Percentiles rank a stretch among this genome's conserved stretches.
phyloP scores from a whole-genome alignment of 768 basidiomycete genomes.

The Boletellus emodensis region DNA sequence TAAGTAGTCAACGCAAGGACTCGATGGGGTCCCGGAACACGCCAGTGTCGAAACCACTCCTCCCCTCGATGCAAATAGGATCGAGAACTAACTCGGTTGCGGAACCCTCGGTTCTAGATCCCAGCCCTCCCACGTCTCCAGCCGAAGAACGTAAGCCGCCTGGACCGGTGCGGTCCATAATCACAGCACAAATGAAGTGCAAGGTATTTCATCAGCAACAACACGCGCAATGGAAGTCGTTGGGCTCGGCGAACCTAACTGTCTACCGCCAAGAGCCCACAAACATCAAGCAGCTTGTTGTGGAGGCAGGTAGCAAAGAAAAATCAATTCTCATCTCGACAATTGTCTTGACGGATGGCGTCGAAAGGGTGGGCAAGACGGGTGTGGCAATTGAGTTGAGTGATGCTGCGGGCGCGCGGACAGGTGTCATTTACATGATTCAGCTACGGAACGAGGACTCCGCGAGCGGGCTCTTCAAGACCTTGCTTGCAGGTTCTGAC shows the following conservation, averaged over 20 bases:
- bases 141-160: slow-evolving; percentile 48
- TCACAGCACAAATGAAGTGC: slow-evolving; percentile 94
- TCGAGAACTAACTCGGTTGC: slow-evolving; percentile 50
- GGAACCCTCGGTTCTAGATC: slow-evolving; percentile 55
- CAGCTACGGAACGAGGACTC: slow-evolving; percentile 87
- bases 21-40: slow-evolving; percentile 27
- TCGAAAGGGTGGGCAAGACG: slow-evolving; percentile 97
- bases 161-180: slow-evolving; percentile 70
- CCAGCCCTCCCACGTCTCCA: slow-evolving; percentile 85
- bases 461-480: slow-evolving; percentile 81
- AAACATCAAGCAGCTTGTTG: slow-evolving; percentile 94
- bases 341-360: slow-evolving; percentile 92
- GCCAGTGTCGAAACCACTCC: slow-evolving; percentile 46
- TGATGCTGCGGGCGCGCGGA: slow-evolving; percentile 77
- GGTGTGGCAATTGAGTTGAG: slow-evolving; percentile 96
- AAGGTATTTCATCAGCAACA: slow-evolving; percentile 95
- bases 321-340: slow-evolving; percentile 86
- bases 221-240: slow-evolving; percentile 96
- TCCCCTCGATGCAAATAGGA: slow-evolving; percentile 60
- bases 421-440: slow-evolving; percentile 96
- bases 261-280: slow-evolving; percentile 82
- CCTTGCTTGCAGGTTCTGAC: slow-evolving; percentile 84
- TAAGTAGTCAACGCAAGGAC: slow-evolving; percentile 17
- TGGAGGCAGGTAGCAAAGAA: slow-evolving; percentile 76
- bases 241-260: slow-evolving; percentile 84